Evolutionary conservation across 176 grass and related monocot genomes (phyloP).

Genomic region (Zoysia japonica): DNA sequence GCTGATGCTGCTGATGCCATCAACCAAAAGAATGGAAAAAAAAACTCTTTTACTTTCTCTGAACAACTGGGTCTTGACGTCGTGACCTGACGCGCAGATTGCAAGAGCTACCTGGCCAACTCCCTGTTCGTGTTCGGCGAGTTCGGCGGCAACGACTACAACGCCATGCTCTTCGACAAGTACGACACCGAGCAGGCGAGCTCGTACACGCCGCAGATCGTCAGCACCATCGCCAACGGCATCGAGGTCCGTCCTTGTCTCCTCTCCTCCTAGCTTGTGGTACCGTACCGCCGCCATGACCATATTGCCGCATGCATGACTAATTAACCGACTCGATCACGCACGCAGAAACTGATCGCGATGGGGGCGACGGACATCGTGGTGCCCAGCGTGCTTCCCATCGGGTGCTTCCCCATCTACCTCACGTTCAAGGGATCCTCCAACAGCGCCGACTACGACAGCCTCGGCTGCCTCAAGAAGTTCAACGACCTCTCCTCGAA

Average conservation of each 20-base stretch:
- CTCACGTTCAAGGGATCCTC: slow-evolving; percentile 47
- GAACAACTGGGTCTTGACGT: not conserved
- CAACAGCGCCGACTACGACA: slow-evolving; percentile 44
- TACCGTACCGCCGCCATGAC: no score
- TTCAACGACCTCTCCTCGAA: slow-evolving; percentile 54
- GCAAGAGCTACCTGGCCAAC: slow-evolving; percentile 46
- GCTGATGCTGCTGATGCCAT: no score
- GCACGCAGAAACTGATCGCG: slow-evolving; percentile 49
- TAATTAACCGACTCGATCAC: no score
- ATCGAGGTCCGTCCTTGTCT: slow-evolving; percentile 6
- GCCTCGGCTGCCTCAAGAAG: slow-evolving; percentile 58
- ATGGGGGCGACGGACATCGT: slow-evolving; percentile 58
- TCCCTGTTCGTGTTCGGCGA: slow-evolving; percentile 67
- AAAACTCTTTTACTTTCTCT: not conserved
- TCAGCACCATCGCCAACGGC: slow-evolving; percentile 39
- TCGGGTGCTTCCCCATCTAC: slow-evolving; percentile 79
- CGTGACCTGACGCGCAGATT: slow-evolving; percentile 23
- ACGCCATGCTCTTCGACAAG: slow-evolving; percentile 62
- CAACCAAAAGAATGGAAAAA: no score
- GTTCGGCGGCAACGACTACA: slow-evolving; percentile 78
- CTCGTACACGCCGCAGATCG: slow-evolving; percentile 54
- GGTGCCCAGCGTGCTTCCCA: slow-evolving; percentile 56
- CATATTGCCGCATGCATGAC: no score
- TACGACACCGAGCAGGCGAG: slow-evolving; percentile 47
- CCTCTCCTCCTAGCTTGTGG: no score